Base-by-base conservation (phyloP, 2,329 filamentous ascomycete species). In the Ophiostoma angusticollis region DNA sequence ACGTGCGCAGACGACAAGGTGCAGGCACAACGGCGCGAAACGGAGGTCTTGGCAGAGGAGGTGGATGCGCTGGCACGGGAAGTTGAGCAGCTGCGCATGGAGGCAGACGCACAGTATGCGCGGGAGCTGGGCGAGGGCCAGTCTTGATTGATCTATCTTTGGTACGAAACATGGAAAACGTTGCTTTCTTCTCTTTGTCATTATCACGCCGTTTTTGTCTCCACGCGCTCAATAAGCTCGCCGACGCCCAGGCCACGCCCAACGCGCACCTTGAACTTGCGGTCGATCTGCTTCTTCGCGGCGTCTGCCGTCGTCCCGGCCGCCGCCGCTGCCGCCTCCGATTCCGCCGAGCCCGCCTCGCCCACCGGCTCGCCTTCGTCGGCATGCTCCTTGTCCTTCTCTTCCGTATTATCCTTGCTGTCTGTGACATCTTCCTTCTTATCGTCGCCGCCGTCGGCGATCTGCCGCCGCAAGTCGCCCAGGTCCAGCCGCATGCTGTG, bases 401-500 rank as follows among this genome's bases (percentile, higher is more conserved):
- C 38, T 9, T 23, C 39, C 14, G 44, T 23, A 9, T 45, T 31
- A 34, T 47, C 33, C n/a, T 39, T 39, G 6, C 13, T 18, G 4
- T 53, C 53, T 14, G 49, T 50, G 7, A 52, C 49, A 23, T 53
- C 52, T 33, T 52, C 52, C n/a, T 59, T 61, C 46, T 61, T 62
- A 41, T 59, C 61, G 45, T 64, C 61, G 40, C 59, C 55, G 27
- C 58, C 62, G 17, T 59, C 63, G 32, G 68, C 57, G 38, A 65
- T 53, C 54, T 64, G 61, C 42, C 65, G 62, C 45, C 65, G 59
- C 55, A 82, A 68, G 48, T 69, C 65, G 43, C 72, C 64, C 31
- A 98, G 70, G 53, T 96, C 81, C 58, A 94, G 82, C 46, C 78
- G 79, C 91, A 98, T 98, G 55, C 78, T 83, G 57, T 78, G 94